Base-by-base conservation (phyloP, 352 stramenopile species). In the Thalassiosira mediterranea region DNA sequence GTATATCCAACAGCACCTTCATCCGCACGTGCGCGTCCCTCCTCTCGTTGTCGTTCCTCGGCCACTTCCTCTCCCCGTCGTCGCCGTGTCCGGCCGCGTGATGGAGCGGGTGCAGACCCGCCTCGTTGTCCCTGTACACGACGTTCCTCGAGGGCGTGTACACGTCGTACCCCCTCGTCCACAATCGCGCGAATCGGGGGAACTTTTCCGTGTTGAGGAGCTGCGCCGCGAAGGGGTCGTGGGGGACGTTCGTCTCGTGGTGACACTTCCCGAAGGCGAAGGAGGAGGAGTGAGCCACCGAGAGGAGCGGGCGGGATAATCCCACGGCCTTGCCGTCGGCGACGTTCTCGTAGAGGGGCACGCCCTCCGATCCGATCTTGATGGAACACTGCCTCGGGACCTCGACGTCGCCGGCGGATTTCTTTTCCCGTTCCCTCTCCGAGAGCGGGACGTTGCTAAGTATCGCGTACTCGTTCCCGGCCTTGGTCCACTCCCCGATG, bases 191-290 rank as follows among this genome's bases (percentile, higher is more conserved):
- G 64, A 77, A 92, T 47, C 88, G 81, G 13, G 78, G 63, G 78
- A 95, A 95, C 58, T 92, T 75, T 73, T 95, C 91, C 15, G 84
- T 87, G 46, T 90, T 80, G 38, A 94, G 82, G 8, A 94, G 80
- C 61, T 92, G 91, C 1, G 59, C 67, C 3, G 84, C 76, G 57
- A 94, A 91, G 11, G 81, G 78, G 80, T 95, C 91, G 34, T 93
- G 90, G 0, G 86, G 91, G 0, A 91, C 88, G 31, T 83, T 86
- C 49, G 90, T 89, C 83, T 95, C 90, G 38, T 91, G 77, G 42
- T 95, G 91, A 67, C 91, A 95, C 49, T 93, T 93, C 48, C 81
- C 79, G 80, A 95, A 95, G 21, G 76, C 84, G 60, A 95, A 92
- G 15, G 81, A 89, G 4, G 88, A 83, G 2, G 83, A 90, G 66